Conservation (phyloP, 345 rosid species). For the Moringa oleifera region DNA sequence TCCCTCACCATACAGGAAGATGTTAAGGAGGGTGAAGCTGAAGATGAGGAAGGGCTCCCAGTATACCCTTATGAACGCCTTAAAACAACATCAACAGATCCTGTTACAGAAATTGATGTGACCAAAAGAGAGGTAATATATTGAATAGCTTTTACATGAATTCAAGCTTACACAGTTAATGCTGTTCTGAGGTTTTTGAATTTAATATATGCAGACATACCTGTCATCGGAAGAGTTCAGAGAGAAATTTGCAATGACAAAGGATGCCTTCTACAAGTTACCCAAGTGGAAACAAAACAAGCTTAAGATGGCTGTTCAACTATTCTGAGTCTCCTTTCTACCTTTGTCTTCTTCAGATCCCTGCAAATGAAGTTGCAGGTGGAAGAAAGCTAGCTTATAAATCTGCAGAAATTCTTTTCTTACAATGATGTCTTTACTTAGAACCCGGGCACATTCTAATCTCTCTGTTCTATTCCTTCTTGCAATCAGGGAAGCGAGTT, state of each 20-base stretch:
- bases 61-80: conserved; percentile 78
- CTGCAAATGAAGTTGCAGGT: conserved; percentile 30
- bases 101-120: conserved; percentile 74
- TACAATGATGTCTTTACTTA: background rate
- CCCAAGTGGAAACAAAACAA: conserved; percentile 99
- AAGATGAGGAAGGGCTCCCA: conserved; percentile 91
- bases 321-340: conserved; percentile 50
- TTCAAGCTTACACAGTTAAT: background rate
- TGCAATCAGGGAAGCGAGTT: conserved; percentile 33
- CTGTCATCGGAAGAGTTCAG: conserved; percentile 63
- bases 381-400: conserved; percentile 28
- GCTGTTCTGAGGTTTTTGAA: conserved; percentile 5
- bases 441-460: conserved; percentile 4
- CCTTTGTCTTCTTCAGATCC: conserved; percentile 25
- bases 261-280: conserved; percentile 68
- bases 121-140: conserved; percentile 86
- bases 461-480: conserved; percentile 9
- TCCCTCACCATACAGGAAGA: conserved; percentile 89
- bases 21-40: conserved; percentile 81
- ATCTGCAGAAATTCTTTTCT: conserved; percentile 22
- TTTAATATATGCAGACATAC: conserved; percentile 54
- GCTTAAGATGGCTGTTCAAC: conserved; percentile 76
- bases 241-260: conserved; percentile 91
- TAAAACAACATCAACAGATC: conserved; percentile 57
- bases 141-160: background rate